phyloP scores from a whole-genome alignment of 2,329 filamentous ascomycete genomes.

The Pseudopyrenochaeta lycopersici region DNA sequence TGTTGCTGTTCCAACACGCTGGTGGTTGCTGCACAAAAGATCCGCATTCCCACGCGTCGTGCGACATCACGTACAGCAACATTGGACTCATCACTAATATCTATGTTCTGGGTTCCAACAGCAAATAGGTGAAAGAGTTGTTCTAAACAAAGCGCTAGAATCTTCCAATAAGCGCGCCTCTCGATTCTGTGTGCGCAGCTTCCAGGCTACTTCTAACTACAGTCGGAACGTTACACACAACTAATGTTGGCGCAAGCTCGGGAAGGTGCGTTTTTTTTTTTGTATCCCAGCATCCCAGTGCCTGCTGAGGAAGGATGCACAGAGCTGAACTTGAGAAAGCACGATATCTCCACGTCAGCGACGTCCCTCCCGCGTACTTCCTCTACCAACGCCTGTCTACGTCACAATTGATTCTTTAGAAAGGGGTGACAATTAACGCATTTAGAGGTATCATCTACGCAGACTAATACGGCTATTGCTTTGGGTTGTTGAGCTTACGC shows the following conservation, averaged over 20 bases:
- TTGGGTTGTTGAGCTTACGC: too few relatives aligned
- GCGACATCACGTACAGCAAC: conserved; percentile 8
- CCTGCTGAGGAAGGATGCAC: conserved; percentile 9
- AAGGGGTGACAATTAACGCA: background rate
- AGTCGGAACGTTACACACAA: conserved; percentile 3
- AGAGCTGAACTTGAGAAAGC: conserved; percentile 4
- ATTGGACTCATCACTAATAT: background rate
- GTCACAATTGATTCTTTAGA: background rate
- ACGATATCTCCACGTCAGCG: conserved; percentile 17
- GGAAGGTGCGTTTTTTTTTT: background rate
- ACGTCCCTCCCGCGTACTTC: conserved; percentile 5
- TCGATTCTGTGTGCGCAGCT: background rate
- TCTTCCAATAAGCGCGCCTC: background rate
- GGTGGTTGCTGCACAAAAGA: background rate
- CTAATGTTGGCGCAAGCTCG: background rate
- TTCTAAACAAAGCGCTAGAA: background rate
- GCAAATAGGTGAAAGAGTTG: background rate
- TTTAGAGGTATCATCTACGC: conserved; percentile 1
- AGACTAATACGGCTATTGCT: too few relatives aligned
- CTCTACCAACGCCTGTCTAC: conserved; percentile 3
- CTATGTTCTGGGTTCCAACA: background rate
- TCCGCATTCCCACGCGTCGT: conserved; percentile 15
- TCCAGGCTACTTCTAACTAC: background rate
- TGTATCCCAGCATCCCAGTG: background rate
- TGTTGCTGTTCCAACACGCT: background rate